Conservation (phyloP, 179 eudicot genomes). For the Actinidia arguta region DNA sequence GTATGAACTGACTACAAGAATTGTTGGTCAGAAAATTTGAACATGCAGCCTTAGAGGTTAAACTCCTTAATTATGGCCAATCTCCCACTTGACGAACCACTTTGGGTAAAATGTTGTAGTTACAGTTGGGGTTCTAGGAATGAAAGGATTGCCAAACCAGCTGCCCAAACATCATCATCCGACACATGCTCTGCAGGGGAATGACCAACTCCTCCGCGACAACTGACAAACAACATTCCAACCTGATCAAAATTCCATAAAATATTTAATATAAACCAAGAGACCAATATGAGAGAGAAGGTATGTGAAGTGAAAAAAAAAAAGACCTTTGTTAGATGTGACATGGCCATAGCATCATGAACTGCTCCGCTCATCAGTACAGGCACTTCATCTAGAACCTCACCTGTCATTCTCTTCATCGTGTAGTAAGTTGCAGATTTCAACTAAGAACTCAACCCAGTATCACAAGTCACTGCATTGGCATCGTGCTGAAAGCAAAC, state of each 20-base stretch:
- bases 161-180: constrained; percentile 95
- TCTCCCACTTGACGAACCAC: too few relatives aligned
- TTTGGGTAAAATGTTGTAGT: neutral
- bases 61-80: too few relatives aligned
- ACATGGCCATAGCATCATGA: constrained; percentile 99
- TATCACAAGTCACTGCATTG: constrained; percentile 80
- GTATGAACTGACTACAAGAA: too few relatives aligned
- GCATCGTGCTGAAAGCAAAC: constrained; percentile 78
- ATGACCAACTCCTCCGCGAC: constrained; percentile 96
- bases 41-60: too few relatives aligned
- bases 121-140: constrained; percentile 71
- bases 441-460: constrained; percentile 70
- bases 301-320: neutral
- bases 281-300: neutral
- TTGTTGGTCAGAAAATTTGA: too few relatives aligned
- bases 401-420: constrained; percentile 64
- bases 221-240: constrained; percentile 96
- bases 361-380: constrained; percentile 98
- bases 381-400: constrained; percentile 66
- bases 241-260: constrained; percentile 44
- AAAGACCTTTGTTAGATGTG: constrained; percentile 92
- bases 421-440: constrained; percentile 75
- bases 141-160: constrained; percentile 78
- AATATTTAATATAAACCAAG: neutral
- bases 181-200: constrained; percentile 90